Evolutionary conservation across 768 basidiomycete genomes (phyloP).

Genomic region (Lactarius sp.): DNA sequence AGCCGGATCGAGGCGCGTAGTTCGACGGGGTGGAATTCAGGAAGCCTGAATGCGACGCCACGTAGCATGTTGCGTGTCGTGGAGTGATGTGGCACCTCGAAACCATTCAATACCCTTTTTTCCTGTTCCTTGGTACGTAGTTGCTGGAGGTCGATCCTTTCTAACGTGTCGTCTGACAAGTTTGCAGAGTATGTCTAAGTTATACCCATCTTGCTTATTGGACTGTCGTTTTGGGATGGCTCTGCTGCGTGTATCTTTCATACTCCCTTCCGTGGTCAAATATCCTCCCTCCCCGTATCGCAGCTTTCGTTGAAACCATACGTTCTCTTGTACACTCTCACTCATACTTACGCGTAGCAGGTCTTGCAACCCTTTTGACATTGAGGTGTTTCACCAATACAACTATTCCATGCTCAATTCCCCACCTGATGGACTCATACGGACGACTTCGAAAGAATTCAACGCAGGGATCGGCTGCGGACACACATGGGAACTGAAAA

Average conservation of each 20-base stretch:
- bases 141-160: not conserved
- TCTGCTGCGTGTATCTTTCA: not conserved
- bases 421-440: not conserved
- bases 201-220: not conserved
- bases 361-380: not conserved
- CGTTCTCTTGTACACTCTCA: not conserved
- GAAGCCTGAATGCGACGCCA: not conserved
- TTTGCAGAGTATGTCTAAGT: not conserved
- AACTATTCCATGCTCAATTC: not conserved
- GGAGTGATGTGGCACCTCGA: constrained; percentile 51
- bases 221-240: not conserved
- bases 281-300: not conserved
- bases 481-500: not conserved
- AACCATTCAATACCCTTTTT: constrained; percentile 32
- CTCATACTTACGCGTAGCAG: not conserved
- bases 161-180: not conserved
- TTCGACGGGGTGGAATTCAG: not conserved
- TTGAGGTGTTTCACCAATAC: not conserved
- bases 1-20: constrained; percentile 15
- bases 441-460: not conserved
- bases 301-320: not conserved
- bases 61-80: constrained; percentile 14
- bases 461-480: not conserved
- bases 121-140: not conserved
- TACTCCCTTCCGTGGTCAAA: not conserved